Evolutionary conservation across 129 eudicot species (phyloP), one percentile per base, ranked within the genome.

Genomic region (Glebionis coronaria): DNA sequence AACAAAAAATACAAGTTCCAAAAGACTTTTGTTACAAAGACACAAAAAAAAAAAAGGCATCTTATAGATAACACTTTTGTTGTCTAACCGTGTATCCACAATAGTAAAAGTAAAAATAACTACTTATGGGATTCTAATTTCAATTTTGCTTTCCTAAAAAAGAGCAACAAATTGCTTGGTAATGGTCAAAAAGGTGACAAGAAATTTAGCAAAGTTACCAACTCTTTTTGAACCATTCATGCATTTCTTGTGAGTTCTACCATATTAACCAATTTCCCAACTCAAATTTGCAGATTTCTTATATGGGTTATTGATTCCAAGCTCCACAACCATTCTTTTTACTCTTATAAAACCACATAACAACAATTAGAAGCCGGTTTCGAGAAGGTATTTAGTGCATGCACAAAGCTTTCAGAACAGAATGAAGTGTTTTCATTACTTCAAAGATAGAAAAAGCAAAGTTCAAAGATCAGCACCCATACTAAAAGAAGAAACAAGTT

Each of bases 391-490:
- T 63, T 15, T 18, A 29, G 62, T 65, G 55, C 28, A 46, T 46
- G 69, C 13, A 57, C 44, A 57, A 57, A 57, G 44, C 47, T 35
- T 61, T 75, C 47, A 49, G 18, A 56, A 70, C 62, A 79, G 68
- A 61, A 91, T 91, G 97, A 87, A 87, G 78, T 91, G 97, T 71
- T 87, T 87, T 47, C 74, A 81, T 67, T 81, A 85, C 71, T 83
- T 91, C 52, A 91, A 81, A 65, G 90, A 85, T 12, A 91, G 53
- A 61, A 73, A 80, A 71, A 72, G 75, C 28, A 83, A 70, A 67
- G 82, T 23, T 62, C 95, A 87, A 59, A 85, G 82, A 75, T 91
- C 97, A 78, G 97, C 83, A 12, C 97, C 97, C 5, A 68, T 71
- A 54, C 65, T 83, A 31, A 73, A 70, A 67, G 75, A 59, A 50